Percentiles rank a stretch among this genome's conserved stretches.
Conservation (phyloP, 129 eudicot species). For the Gnaphalium uliginosum region DNA sequence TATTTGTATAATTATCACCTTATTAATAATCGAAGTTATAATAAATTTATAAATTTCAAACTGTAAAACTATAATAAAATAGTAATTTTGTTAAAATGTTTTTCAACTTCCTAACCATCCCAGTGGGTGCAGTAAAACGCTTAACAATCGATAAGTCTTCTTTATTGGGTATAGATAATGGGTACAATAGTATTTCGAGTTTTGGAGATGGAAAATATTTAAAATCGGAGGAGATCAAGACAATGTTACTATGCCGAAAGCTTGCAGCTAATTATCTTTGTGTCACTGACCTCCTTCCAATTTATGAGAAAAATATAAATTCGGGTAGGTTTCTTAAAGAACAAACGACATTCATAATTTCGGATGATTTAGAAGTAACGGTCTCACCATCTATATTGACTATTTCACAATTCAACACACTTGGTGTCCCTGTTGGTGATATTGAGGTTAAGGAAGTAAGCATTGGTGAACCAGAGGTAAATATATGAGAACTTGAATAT, state of each 20-base stretch:
- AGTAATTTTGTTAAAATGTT: constrained; percentile 49
- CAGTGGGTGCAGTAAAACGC: constrained; percentile 31
- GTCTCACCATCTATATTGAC: constrained; percentile 19
- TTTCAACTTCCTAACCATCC: constrained; percentile 40
- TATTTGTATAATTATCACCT: too few relatives aligned
- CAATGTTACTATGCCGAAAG: constrained; percentile 33
- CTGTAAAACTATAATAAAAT: too few relatives aligned
- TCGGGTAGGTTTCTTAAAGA: constrained; percentile 36
- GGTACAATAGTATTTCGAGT: constrained; percentile 35
- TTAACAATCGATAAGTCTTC: constrained; percentile 14
- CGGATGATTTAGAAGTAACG: constrained; percentile 34
- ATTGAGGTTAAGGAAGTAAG: constrained; percentile 38
- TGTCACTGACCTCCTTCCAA: constrained; percentile 30
- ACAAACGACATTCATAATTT: constrained; percentile 27
- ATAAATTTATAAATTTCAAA: too few relatives aligned
- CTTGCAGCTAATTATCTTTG: constrained; percentile 23
- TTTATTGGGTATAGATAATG: constrained; percentile 30
- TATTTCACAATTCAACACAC: constrained; percentile 29
- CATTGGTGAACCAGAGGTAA: constrained; percentile 46
- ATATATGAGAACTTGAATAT: not conserved
- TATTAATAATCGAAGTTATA: too few relatives aligned
- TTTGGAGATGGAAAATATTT: constrained; percentile 34
- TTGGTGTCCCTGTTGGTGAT: constrained; percentile 32
- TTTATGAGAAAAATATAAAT: not conserved
- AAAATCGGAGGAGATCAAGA: constrained; percentile 34